phyloP scores from a whole-genome alignment of 306 rosid species.

The peach (Prunus persica) region Prunus_persica_NCBIv2 NC_034013.1:4394501-4395000 shows the following conservation, averaged over 20 bases:
- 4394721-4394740: background rate
- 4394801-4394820: background rate
- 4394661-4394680: background rate
- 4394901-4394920: too few species aligned
- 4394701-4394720: background rate
- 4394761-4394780: background rate
- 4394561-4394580: too few species aligned
- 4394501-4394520: too few species aligned
- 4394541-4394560: too few species aligned
- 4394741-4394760: constrained; percentile 2
- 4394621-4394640: too few species aligned
- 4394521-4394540: too few species aligned
- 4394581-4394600: too few species aligned
- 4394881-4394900: background rate
- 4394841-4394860: background rate
- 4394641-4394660: too few species aligned
- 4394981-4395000: background rate
- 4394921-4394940: too few species aligned
- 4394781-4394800: constrained; percentile 20
- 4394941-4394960: too few species aligned
- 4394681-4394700: background rate
- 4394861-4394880: background rate
- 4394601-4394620: too few species aligned
- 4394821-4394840: constrained; percentile 1
- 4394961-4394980: background rate